Evolutionary conservation across 495 filamentous ascomycete species (phyloP).

Genomic region (Daldinia concentrica): DNA sequence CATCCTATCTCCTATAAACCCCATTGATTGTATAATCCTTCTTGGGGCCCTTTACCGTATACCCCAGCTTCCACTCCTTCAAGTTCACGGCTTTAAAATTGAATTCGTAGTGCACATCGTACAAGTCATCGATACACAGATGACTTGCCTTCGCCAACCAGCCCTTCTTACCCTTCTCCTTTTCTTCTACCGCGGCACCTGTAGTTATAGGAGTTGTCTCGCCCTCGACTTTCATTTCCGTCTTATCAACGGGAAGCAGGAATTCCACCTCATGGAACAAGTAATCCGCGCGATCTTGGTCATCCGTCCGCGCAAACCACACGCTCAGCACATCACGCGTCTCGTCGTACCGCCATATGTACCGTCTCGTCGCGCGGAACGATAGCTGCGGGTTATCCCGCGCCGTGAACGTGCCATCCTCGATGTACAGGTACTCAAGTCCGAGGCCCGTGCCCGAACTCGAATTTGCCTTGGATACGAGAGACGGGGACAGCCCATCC

Average conservation of each 20-base stretch:
- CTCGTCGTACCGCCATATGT: conserved; percentile 68
- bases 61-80: conserved; percentile 63
- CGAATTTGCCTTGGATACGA: not conserved
- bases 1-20: conserved; percentile 51
- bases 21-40: conserved; percentile 72
- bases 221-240: not conserved
- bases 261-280: conserved; percentile 70
- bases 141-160: conserved; percentile 69
- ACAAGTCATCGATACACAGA: conserved; percentile 71
- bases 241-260: conserved; percentile 23
- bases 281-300: conserved; percentile 67
- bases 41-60: conserved; percentile 70
- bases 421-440: conserved; percentile 73
- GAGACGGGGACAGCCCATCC: conserved; percentile 53
- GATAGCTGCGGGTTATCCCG: conserved; percentile 51
- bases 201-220: not conserved
- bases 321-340: conserved; percentile 64
- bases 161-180: conserved; percentile 18
- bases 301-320: conserved; percentile 71
- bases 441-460: conserved; percentile 21
- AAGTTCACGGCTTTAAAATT: conserved; percentile 64
- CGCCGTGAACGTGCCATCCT: conserved; percentile 67
- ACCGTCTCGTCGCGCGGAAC: conserved; percentile 62
- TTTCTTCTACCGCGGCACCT: conserved; percentile 34
- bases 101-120: conserved; percentile 69